phyloP scores from a whole-genome alignment of 495 filamentous ascomycete genomes.

The Penicillium goetzii region DNA sequence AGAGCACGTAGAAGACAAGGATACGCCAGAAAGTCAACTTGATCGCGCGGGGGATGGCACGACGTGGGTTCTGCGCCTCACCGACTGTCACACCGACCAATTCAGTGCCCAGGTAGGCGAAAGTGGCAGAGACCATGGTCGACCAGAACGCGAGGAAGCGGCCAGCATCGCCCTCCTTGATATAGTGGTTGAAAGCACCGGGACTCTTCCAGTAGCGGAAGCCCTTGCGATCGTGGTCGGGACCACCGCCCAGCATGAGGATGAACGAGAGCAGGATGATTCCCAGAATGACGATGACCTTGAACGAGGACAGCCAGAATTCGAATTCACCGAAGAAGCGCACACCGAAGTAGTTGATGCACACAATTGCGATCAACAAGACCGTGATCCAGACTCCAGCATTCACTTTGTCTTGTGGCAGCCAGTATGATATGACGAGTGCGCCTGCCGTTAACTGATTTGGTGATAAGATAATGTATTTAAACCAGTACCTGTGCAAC shows the following conservation, averaged over 20 bases:
- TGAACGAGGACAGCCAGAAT: slow-evolving; percentile 79
- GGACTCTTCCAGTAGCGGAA: slow-evolving; percentile 81
- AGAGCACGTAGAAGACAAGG: slow-evolving; percentile 73
- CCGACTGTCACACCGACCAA: slow-evolving; percentile 71
- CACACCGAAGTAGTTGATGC: slow-evolving; percentile 63
- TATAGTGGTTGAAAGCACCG: slow-evolving; percentile 57
- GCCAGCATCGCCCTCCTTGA: slow-evolving; percentile 46
- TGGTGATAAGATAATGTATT: slow-evolving; percentile 75
- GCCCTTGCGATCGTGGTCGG: slow-evolving; percentile 68
- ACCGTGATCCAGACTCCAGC: slow-evolving; percentile 59
- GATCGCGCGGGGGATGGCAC: slow-evolving; percentile 75
- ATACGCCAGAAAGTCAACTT: slow-evolving; percentile 86
- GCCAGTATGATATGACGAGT: slow-evolving; percentile 78
- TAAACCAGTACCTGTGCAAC: slow-evolving; percentile 55
- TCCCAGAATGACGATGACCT: slow-evolving; percentile 73
- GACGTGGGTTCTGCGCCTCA: slow-evolving; percentile 76
- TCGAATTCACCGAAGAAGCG: slow-evolving; percentile 79
- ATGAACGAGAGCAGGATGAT: slow-evolving; percentile 69
- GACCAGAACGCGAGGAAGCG: slow-evolving; percentile 79
- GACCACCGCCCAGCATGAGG: slow-evolving; percentile 74
- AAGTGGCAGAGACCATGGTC: slow-evolving; percentile 75
- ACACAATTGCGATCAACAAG: slow-evolving; percentile 55
- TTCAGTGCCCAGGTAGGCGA: slow-evolving; percentile 85
- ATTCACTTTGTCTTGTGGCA: slow-evolving; percentile 43
- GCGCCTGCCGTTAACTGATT: slow-evolving; percentile 82